Base-by-base conservation (phyloP, 192 early-diverging fungal genomes). In the Entophlyctis helioformis region DNA sequence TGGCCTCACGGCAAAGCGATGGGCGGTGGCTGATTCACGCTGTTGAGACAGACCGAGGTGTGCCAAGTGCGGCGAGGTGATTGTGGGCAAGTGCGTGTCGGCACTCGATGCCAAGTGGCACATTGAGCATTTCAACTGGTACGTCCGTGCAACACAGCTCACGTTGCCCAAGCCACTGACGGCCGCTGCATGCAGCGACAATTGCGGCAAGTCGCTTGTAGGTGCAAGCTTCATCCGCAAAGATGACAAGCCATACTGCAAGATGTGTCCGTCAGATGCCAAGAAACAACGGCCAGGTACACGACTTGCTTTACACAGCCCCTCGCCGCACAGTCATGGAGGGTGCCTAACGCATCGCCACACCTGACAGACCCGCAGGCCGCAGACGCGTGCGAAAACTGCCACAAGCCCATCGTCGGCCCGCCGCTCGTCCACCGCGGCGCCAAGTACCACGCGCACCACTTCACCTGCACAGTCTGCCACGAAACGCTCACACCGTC, bases 81-180 rank as follows among this genome's bases (percentile, higher is more conserved):
- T 69, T 8, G 29, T 39, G 2, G 73, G 66, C 10, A 62, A 63
- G 36, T 63, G 55, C 42, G 59, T 73, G 3, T 59, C 51, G 11
- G 73, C 70, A 16, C 43, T 71, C 20, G 64, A 67, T 2, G 42
- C 50, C 35, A 67, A 66, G 36, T 76, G 69, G 67, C 73, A 76
- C 51, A 36, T 64, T 5, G 62, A 67, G 12, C 69, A 72, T 33
- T 76, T 76, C 42, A 47, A 50, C 21, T 76, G n/a, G n/a, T n/a
- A n/a, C n/a, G n/a, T n/a, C n/a, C n/a, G n/a, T n/a, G n/a, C n/a
- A n/a, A n/a, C n/a, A n/a, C n/a, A n/a, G n/a, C n/a, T n/a, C n/a
- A n/a, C n/a, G n/a, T n/a, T n/a, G n/a, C n/a, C n/a, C n/a, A n/a
- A n/a, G n/a, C n/a, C n/a, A n/a, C n/a, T n/a, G n/a, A n/a, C n/a